phyloP scores from a whole-genome alignment of 352 stramenopile species.

The Globisporangium emineosum region DNA sequence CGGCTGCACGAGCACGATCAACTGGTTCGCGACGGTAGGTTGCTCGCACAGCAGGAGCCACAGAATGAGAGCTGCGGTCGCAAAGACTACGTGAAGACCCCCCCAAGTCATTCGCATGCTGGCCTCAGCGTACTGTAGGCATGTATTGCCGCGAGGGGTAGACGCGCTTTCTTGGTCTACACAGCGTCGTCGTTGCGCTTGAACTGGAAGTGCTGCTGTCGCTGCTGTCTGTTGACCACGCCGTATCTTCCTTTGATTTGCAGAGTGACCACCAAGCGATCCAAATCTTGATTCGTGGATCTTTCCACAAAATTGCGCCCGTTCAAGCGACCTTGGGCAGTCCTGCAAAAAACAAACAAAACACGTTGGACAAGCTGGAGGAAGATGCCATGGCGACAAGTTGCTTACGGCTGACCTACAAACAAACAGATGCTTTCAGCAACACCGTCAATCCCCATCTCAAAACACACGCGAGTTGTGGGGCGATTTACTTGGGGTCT shows the following conservation, averaged over 20 bases:
- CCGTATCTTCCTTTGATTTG: not conserved
- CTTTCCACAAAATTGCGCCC: constrained; percentile 5
- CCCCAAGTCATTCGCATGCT: not conserved
- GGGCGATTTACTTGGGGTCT: constrained; percentile 12
- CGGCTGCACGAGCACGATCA: constrained; percentile 70
- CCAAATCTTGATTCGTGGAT: constrained; percentile 11
- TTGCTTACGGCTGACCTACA: not conserved
- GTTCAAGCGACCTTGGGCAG: not conserved
- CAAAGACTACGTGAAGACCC: not conserved
- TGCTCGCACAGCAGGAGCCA: constrained; percentile 3
- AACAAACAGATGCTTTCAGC: not conserved
- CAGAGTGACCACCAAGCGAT: constrained; percentile 5
- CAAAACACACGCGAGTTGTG: constrained; percentile 2
- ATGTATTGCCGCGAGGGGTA: too few species aligned
- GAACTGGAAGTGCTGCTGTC: not conserved
- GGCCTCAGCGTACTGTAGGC: not conserved
- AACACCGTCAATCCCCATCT: not conserved
- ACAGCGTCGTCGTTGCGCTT: not conserved
- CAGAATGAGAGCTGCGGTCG: not conserved
- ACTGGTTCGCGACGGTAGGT: constrained; percentile 27
- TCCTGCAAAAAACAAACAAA: not conserved
- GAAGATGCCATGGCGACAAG: too few species aligned
- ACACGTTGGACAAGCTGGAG: not conserved
- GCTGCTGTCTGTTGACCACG: not conserved
- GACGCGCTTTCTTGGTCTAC: not conserved